Evolutionary conservation across 768 basidiomycete species (phyloP), one percentile per base, ranked within the genome.

Genomic region (Phaffia tasmanica): DNA sequence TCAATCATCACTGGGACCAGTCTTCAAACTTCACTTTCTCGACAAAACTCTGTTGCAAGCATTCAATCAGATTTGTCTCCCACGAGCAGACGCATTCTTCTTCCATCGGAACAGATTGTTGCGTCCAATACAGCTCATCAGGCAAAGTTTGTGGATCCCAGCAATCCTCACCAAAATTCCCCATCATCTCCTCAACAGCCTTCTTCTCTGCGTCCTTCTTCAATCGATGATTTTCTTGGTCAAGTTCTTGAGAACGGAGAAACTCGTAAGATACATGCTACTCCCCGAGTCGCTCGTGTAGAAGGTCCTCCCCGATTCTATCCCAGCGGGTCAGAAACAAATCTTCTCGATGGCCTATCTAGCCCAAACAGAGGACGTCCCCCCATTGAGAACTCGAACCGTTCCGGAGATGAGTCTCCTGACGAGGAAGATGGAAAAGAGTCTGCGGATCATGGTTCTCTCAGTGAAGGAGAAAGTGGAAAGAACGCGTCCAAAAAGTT

Each of bases 221-320:
- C 55, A 8, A 61, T 62, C 29, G 70, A 65, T 57, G 59, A 75
- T 53, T 72, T 78, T 29, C 76, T 85, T 67, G 90, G 91, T 75
- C 86, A 85, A 18, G 80, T 82, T 0, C 56, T 67, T 48, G 83
- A 86, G 60, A 82, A 78, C 7, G 82, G 79, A 1, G 91, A 88
- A 73, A 91, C 90, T 7, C 82, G 82, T 63, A 85, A 87, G 70
- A 79, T 91, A 63, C 86, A 84, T 14, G 84, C 83, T 65, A 93
- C 89, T 0, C 91, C 91, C 1, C 79, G 81, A 1, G 83, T 93
- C 25, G 87, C 84, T 15, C 84, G 86, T 19, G 83, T 83, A 21
- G 49, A 23, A 2, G 47, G 61, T 3, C 66, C 66, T 6, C 59
- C 50, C 4, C 30, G 48, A 27, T 49, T 60, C 47, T 63, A 62